Percentiles rank a stretch among this genome's conserved stretches.
phyloP scores from a whole-genome alignment of 2,329 filamentous ascomycete genomes.

The Cercospora canescens region DNA sequence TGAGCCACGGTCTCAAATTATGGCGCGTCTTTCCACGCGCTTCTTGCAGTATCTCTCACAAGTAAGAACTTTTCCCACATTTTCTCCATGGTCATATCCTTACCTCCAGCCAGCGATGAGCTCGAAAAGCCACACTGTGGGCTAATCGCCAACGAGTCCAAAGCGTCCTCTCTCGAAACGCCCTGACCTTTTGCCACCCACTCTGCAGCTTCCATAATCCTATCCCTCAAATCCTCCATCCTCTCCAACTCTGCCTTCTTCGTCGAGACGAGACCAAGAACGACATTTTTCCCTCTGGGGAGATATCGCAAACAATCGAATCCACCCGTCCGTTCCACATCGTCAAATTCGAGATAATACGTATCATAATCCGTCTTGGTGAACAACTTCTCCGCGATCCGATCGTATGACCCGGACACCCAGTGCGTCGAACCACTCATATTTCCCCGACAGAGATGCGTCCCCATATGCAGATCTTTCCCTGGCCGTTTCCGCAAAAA shows the following conservation, averaged over 20 bases:
- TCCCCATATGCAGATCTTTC: constrained; percentile 27
- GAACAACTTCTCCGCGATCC: constrained; percentile 33
- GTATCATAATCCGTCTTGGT: constrained; percentile 28
- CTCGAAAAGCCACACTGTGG: constrained; percentile 37
- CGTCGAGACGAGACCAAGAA: constrained; percentile 35
- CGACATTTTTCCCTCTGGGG: constrained; percentile 35
- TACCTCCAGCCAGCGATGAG: constrained; percentile 30
- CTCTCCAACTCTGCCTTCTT: constrained; percentile 34
- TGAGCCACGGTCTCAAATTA: not conserved
- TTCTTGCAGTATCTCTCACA: constrained; percentile 28
- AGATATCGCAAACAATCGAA: constrained; percentile 34
- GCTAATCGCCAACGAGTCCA: constrained; percentile 32
- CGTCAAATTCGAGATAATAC: constrained; percentile 37
- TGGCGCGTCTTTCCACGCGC: constrained; percentile 24
- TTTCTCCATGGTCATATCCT: constrained; percentile 33
- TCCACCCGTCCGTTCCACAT: constrained; percentile 31
- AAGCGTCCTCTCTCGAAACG: constrained; percentile 25
- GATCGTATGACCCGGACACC: constrained; percentile 29
- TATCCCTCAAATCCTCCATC: constrained; percentile 24
- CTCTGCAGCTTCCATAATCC: constrained; percentile 30
- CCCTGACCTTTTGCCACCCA: constrained; percentile 33
- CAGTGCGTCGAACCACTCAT: constrained; percentile 24
- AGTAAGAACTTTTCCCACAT: constrained; percentile 36
- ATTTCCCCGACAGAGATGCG: constrained; percentile 33
- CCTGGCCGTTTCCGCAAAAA: constrained; percentile 19